Base-by-base conservation (phyloP, 1,284 basidiomycete species). In the Leccinum fuscescens region DNA sequence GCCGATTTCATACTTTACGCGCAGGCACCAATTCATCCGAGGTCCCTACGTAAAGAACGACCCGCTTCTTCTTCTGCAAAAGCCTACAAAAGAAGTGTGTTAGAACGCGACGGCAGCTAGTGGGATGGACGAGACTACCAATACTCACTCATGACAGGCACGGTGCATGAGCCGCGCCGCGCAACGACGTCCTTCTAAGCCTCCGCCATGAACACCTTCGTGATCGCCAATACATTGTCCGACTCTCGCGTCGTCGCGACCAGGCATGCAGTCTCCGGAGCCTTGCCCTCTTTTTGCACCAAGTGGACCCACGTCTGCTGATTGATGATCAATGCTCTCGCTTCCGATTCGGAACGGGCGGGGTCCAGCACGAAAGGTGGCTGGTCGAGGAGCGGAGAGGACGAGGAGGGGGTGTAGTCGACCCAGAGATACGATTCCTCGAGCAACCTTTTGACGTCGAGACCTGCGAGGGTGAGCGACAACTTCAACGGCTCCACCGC, bases 401-500 rank as follows among this genome's bases (percentile, higher is more conserved):
- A 27, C 27, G 27, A 27, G 27, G 27, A 27, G 27, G 27, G 27
- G 27, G 27, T 27, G 27, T 27, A 27, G 27, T 27, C 27, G 27
- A 27, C 27, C 27, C 27, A 27, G 27, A 27, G 27, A 27, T 27
- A 27, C 1, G 1, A 27, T 27, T 27, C 27, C 27, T 27, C 27
- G 27, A 27, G 27, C 27, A 27, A 27, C 27, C 27, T 27, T 27
- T 27, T 27, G 27, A 27, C 27, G 27, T 27, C 27, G 27, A 27
- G 27, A 27, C 27, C 27, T 27, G 27, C 27, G 27, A 27, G 27
- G 27, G 27, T 27, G 27, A 27, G 27, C 6, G 27, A 27, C 92
- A 4, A 92, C 88, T 68, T 94, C 92, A 1, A 91, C 89, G 15
- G 86, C 92, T 9, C 82, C 90, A 11, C 86, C 91, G 3, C 84